These are phyloP conservation scores for Rhodamnia argentea DNA, from an alignment of 345 rosid genomes.

Conservation along the genomic window DNA sequence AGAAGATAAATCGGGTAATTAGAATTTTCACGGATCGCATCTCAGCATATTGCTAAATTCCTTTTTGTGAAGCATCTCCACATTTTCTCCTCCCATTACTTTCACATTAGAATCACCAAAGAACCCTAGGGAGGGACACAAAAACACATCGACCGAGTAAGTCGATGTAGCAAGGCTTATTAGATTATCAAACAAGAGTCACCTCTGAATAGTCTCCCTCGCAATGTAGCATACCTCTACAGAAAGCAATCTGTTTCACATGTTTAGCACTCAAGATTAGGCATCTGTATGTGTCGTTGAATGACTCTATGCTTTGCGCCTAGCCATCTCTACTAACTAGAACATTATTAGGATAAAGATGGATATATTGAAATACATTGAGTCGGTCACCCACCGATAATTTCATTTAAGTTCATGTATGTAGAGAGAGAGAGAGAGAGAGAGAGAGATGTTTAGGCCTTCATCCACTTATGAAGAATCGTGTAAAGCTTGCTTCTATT, in stretches of 20 bases:
- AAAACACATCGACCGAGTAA: not conserved
- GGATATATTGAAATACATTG: not conserved
- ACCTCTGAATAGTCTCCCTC: not conserved
- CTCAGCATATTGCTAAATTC: not conserved
- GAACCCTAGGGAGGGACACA: not conserved
- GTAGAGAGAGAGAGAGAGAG: too few species aligned
- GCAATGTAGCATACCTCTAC: rapidly evolving
- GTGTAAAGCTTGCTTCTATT: not conserved
- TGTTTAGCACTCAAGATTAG: not conserved
- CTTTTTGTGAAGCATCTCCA: not conserved
- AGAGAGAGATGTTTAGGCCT: too few species aligned
- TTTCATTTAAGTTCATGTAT: not conserved
- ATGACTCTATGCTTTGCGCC: not conserved
- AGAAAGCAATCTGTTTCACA: not conserved
- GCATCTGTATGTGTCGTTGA: not conserved
- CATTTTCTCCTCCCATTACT: not conserved
- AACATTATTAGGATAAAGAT: not conserved
- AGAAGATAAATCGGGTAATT: not conserved
- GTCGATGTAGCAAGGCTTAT: not conserved
- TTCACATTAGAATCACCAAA: not conserved
- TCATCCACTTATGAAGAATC: too few species aligned
- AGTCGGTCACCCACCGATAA: not conserved
- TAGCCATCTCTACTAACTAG: not conserved
- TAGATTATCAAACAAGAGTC: not conserved
- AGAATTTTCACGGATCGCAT: not conserved